These are phyloP conservation scores for Zymoseptoria tritici DNA, from an alignment of 2,329 filamentous ascomycete genomes.

Conservation along the genomic window DNA sequence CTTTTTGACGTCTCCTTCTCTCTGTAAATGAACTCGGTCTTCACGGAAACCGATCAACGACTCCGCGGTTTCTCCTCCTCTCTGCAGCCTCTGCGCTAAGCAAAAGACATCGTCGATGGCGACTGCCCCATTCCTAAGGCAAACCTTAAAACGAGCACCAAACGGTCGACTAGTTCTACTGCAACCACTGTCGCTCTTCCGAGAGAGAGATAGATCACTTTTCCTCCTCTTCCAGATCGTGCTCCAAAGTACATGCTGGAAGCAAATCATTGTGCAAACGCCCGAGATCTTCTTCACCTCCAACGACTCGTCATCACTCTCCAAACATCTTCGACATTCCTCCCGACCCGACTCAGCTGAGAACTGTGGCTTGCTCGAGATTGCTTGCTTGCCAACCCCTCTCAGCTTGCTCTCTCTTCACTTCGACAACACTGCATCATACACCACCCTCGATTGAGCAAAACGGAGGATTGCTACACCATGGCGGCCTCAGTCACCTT, in stretches of 20 bases:
- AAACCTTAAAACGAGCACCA: not conserved
- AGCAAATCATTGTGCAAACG: not conserved
- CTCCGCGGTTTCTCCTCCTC: not conserved
- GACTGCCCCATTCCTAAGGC: not conserved
- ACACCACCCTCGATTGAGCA: not conserved
- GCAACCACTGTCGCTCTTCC: not conserved
- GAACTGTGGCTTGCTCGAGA: conserved; percentile 1
- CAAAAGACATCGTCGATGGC: not conserved
- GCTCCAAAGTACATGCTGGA: not conserved
- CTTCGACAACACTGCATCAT: not conserved
- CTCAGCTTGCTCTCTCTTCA: not conserved
- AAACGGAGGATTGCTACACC: not conserved
- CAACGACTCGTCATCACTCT: not conserved
- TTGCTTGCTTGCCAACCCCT: not conserved
- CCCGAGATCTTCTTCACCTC: not conserved
- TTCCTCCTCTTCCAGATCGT: not conserved
- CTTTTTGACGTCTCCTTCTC: not conserved
- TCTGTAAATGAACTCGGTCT: not conserved
- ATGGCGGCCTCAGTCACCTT: conserved; percentile 23
- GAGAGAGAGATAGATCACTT: not conserved
- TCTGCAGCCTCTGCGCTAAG: not conserved
- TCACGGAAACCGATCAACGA: not conserved
- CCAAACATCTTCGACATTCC: not conserved
- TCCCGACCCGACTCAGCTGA: not conserved
- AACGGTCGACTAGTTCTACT: not conserved